Conservation (phyloP, 129 eudicot genomes). For the Flaveria trinervia region DNA sequence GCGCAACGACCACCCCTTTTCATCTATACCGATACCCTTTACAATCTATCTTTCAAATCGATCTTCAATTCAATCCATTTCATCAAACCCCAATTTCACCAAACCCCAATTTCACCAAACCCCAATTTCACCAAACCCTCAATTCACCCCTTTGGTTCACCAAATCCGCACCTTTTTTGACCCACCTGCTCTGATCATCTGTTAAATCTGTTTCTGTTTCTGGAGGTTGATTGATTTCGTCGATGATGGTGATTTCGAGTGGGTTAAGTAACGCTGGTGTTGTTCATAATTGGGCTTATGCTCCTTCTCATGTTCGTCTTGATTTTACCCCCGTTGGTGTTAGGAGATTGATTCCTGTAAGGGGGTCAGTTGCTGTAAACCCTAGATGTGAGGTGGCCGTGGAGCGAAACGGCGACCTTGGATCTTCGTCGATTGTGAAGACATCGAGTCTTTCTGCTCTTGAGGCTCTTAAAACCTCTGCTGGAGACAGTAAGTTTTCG, state of each 20-base stretch:
- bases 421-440: conserved; percentile 24
- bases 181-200: background rate
- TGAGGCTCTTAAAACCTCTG: conserved; percentile 62
- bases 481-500: conserved; percentile 58
- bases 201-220: background rate
- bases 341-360: conserved; percentile 19
- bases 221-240: conserved; percentile 25
- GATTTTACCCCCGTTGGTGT: conserved; percentile 5
- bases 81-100: background rate
- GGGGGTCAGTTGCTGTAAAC: conserved; percentile 30
- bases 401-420: conserved; percentile 17
- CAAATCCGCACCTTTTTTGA: conserved; percentile 1
- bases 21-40: conserved; percentile 5
- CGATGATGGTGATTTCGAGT: conserved; percentile 51
- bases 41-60: background rate
- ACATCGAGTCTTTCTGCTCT: conserved; percentile 54
- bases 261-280: conserved; percentile 30
- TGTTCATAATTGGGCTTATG: conserved; percentile 22
- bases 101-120: background rate
- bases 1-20: conserved; percentile 21
- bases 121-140: conserved; percentile 9
- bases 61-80: background rate
- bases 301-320: conserved; percentile 19
- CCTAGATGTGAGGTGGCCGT: conserved; percentile 47
- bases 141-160: background rate